A percentile compares a stretch with the other conserved stretches of the same genome.
phyloP scores from a whole-genome alignment of 495 filamentous ascomycete species.

The Bathelium albidoporum region DNA sequence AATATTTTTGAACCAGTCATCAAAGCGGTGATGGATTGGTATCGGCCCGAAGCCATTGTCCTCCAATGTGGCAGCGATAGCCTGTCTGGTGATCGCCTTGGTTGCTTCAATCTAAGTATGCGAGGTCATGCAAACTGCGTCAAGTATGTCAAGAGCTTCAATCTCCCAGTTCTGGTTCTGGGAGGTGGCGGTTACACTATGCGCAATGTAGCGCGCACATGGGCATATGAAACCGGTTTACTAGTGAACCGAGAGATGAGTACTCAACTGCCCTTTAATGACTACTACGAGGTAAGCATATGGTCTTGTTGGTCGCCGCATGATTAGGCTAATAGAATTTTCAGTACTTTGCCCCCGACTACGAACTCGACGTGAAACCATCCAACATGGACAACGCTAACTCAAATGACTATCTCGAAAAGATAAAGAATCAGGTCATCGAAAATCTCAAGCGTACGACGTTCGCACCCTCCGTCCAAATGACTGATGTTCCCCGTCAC shows the following conservation, averaged over 20 bases:
- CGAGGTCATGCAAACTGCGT: slow-evolving; percentile 95
- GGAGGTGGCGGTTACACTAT: slow-evolving; percentile 98
- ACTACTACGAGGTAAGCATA: slow-evolving; percentile 83
- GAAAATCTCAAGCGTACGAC: slow-evolving; percentile 86
- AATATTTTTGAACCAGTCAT: slow-evolving; percentile 94
- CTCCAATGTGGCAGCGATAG: slow-evolving; percentile 95
- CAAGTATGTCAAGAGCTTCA: slow-evolving; percentile 86
- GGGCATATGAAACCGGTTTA: slow-evolving; percentile 91
- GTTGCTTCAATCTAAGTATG: slow-evolving; percentile 99
- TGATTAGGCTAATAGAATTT: background rate
- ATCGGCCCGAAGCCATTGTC: slow-evolving; percentile 86
- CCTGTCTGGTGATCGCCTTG: slow-evolving; percentile 85
- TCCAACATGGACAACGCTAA: slow-evolving; percentile 99
- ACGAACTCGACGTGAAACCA: slow-evolving; percentile 84
- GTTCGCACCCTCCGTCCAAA: slow-evolving; percentile 85
- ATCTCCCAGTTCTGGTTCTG: slow-evolving; percentile 79
- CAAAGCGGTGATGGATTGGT: slow-evolving; percentile 87
- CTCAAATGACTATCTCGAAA: slow-evolving; percentile 84
- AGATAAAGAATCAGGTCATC: slow-evolving; percentile 84
- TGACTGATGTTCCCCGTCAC: slow-evolving; percentile 83
- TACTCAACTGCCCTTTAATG: slow-evolving; percentile 83
- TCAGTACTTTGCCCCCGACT: slow-evolving; percentile 94
- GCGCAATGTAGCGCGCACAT: slow-evolving; percentile 94
- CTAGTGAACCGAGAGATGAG: slow-evolving; percentile 74
- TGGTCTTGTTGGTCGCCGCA: background rate